phyloP scores from a whole-genome alignment of 2,329 filamentous ascomycete genomes.

The Plectosphaerella sp. region DNA sequence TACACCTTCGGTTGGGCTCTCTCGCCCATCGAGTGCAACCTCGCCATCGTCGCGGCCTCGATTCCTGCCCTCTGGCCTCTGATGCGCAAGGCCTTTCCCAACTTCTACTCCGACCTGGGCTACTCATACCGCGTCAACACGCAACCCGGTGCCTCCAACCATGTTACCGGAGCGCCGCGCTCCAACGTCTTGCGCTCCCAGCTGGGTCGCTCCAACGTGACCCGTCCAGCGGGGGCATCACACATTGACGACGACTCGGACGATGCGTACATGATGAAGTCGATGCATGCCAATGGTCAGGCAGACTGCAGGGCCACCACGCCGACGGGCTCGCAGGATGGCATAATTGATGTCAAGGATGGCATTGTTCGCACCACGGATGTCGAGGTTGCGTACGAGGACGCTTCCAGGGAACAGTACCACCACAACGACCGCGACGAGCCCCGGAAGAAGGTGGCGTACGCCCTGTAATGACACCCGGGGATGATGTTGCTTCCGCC shows the following conservation, averaged over 20 bases:
- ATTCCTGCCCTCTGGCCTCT: constrained; percentile 32
- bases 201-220: constrained; percentile 7
- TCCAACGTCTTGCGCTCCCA: neutral
- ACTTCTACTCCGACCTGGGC: constrained; percentile 14
- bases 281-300: constrained; percentile 9
- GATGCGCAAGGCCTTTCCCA: constrained; percentile 21
- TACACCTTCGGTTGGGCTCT: constrained; percentile 23
- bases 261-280: constrained; percentile 12
- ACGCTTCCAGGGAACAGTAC: constrained; percentile 5
- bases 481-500: neutral
- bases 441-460: constrained; percentile 6
- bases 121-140: constrained; percentile 8
- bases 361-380: constrained; percentile 12
- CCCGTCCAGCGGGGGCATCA: constrained; percentile 5
- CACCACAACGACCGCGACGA: neutral
- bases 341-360: constrained; percentile 8
- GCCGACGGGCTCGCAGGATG: constrained; percentile 11
- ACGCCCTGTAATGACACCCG: constrained; percentile 4
- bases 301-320: constrained; percentile 8
- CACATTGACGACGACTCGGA: constrained; percentile 8
- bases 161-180: neutral
- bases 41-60: constrained; percentile 32
- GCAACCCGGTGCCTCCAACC: neutral
- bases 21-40: constrained; percentile 29
- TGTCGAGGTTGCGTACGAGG: constrained; percentile 11